Evolutionary conservation across 768 basidiomycete genomes (phyloP).

Genomic region (Bullera alba): DNA sequence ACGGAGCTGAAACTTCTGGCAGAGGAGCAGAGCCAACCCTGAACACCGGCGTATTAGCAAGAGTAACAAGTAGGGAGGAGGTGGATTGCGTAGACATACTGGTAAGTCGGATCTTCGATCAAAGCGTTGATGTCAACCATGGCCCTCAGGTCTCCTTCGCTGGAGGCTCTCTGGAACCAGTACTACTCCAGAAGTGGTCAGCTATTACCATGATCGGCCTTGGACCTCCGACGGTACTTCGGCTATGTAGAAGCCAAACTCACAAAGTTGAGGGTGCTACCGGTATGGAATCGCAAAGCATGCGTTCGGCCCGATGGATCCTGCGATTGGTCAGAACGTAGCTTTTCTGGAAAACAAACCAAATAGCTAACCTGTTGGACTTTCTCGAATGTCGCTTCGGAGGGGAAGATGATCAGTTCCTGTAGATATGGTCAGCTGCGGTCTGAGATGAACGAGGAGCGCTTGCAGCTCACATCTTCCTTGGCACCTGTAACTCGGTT

Average conservation of each 20-base stretch:
- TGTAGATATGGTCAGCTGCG: conserved; percentile 36
- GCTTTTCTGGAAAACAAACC: no score
- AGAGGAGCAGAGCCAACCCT: conserved; percentile 13
- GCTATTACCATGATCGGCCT: background rate
- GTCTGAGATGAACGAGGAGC: background rate
- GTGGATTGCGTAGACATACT: conserved; percentile 16
- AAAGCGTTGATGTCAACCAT: conserved; percentile 35
- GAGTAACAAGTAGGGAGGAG: background rate
- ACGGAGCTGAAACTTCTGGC: conserved; percentile 3
- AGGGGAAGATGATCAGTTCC: conserved; percentile 83
- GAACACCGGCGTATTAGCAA: background rate
- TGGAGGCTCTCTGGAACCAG: conserved; percentile 40
- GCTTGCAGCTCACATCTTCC: conserved; percentile 38
- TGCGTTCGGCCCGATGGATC: conserved; percentile 61
- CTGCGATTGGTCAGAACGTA: no score
- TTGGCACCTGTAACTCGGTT: conserved; percentile 17
- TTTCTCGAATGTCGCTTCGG: conserved; percentile 73
- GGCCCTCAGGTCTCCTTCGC: conserved; percentile 16
- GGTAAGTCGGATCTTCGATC: conserved; percentile 34
- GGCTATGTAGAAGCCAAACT: conserved; percentile 86
- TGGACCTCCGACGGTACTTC: conserved; percentile 70
- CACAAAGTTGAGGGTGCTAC: conserved; percentile 85
- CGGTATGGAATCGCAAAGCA: no score
- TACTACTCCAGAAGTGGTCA: conserved; percentile 18
- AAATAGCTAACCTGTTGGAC: conserved; percentile 53